Evolutionary conservation across 1,284 basidiomycete genomes (phyloP), one percentile per base, ranked within the genome.

Genomic region (Termitomyces sp.): DNA sequence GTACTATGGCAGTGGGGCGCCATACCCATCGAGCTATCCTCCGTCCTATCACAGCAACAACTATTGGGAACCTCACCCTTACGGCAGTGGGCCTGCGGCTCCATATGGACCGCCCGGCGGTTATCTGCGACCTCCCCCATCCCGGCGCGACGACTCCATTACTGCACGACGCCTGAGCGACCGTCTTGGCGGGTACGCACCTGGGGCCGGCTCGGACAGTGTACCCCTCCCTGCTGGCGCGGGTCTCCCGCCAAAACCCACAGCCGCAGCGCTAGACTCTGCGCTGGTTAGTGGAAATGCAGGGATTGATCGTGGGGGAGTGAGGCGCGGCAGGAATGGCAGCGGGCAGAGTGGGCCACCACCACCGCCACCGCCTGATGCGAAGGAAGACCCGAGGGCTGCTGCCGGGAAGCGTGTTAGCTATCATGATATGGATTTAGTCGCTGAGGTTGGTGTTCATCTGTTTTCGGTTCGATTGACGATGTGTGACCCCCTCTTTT

Each of bases 361-460:
- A 2, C 86, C 86, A 1, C 88, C 88, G 1, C 89, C 89, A 15
- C 90, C 90, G 13, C 85, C 88, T 52, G 86, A 92, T 71, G 90
- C 86, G 33, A 91, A 90, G 70, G 90, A 92, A 68, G 89, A 92
- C 68, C 89, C 89, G n/a, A 73, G 89, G 52, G 89, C 89, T n/a
- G 83, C 85, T 39, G 86, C 86, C 36, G 89, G 90, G 26, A 84
- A 82, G 73, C 82, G 88, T 69, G 81, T 92, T 55, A 91, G 88
- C 71, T 92, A 92, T 65, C 86, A 92, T 66, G 90, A 92, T 68
- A 91, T 92, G 86, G 89, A 92, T 72, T 72, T 88, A 65, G 90
- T 92, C 60, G 89, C 89, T 33, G 89, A 92, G 71, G 77, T 78
- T 72, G 36, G 44, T 51, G 50, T 28, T 38, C 12, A 7, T 52